phyloP scores from a whole-genome alignment of 768 basidiomycete genomes.

The Multifurca ochricompacta region DNA sequence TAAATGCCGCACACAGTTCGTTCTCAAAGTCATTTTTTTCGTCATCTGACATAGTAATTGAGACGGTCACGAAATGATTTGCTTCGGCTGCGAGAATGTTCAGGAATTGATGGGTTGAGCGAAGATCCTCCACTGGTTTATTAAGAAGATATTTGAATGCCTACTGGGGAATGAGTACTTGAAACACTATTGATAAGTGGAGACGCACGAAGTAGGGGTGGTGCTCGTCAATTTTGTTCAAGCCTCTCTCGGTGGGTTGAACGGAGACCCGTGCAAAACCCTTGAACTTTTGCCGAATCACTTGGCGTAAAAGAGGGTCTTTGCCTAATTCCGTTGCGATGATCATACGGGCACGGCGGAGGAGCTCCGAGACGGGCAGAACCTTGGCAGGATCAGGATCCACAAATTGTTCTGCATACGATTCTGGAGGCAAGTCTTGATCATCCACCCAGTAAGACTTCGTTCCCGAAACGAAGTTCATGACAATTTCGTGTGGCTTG shows the following conservation, averaged over 20 bases:
- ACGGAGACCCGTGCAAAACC: constrained; percentile 70
- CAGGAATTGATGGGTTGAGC: constrained; percentile 71
- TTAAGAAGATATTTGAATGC: constrained; percentile 89
- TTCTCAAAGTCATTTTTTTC: constrained; percentile 63
- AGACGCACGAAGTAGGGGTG: constrained; percentile 61
- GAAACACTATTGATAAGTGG: not conserved
- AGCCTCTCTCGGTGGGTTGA: constrained; percentile 81
- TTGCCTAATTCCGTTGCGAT: constrained; percentile 86
- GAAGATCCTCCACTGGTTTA: constrained; percentile 67
- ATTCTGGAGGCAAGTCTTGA: constrained; percentile 67
- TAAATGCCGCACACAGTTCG: constrained; percentile 70
- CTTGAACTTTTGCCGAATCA: constrained; percentile 69
- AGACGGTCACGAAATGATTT: constrained; percentile 77
- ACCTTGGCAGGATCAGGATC: constrained; percentile 57
- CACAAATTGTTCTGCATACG: constrained; percentile 80
- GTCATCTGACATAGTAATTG: constrained; percentile 57
- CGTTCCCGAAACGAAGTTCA: constrained; percentile 60
- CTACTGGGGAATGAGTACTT: constrained; percentile 34
- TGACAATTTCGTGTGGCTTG: constrained; percentile 72
- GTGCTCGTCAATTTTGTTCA: constrained; percentile 65
- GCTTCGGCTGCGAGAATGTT: constrained; percentile 86
- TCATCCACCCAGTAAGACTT: constrained; percentile 71
- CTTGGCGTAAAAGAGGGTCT: constrained; percentile 79
- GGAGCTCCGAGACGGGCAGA: constrained; percentile 55
- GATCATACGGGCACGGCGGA: constrained; percentile 72